A percentile compares a stretch with the other conserved stretches of the same genome.
phyloP scores from a whole-genome alignment of 768 basidiomycete genomes.

The Rhodotorula sphaerocarpa region DNA sequence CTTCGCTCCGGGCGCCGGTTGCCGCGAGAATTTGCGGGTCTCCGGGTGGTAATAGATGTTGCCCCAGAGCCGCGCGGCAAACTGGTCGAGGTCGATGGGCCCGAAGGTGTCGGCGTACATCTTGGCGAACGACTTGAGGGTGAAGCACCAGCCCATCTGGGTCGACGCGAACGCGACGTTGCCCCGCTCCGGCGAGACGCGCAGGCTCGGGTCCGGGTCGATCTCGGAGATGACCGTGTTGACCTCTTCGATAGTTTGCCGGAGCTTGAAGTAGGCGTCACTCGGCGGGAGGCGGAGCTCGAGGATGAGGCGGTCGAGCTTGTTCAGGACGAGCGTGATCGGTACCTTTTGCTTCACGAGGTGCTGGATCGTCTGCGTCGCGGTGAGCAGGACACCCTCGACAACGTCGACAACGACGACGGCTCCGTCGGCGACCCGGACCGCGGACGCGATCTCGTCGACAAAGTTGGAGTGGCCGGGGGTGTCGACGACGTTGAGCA shows the following conservation, averaged over 20 bases:
- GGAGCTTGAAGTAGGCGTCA: constrained; percentile 98
- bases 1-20: constrained; percentile 54
- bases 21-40: constrained; percentile 79
- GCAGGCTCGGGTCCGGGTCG: constrained; percentile 75
- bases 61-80: constrained; percentile 90
- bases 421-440: constrained; percentile 82
- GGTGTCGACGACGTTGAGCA: constrained; percentile 89
- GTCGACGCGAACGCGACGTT: constrained; percentile 97
- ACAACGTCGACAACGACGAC: constrained; percentile 95
- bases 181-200: constrained; percentile 86
- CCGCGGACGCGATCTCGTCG: constrained; percentile 86
- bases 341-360: constrained; percentile 22
- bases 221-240: constrained; percentile 86
- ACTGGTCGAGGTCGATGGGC: constrained; percentile 68
- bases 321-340: constrained; percentile 71
- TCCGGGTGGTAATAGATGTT: constrained; percentile 88
- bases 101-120: constrained; percentile 93
- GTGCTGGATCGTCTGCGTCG: constrained; percentile 33
- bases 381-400: constrained; percentile 62
- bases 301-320: constrained; percentile 92
- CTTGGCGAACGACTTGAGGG: constrained; percentile 82
- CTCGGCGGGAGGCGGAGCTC: constrained; percentile 90
- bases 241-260: constrained; percentile 96
- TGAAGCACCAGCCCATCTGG: constrained; percentile 97
- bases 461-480: constrained; percentile 98